Evolutionary conservation across 202 grass and related monocot species (phyloP), one percentile per base, ranked within the genome.

Genomic region (Setaria italica): DNA sequence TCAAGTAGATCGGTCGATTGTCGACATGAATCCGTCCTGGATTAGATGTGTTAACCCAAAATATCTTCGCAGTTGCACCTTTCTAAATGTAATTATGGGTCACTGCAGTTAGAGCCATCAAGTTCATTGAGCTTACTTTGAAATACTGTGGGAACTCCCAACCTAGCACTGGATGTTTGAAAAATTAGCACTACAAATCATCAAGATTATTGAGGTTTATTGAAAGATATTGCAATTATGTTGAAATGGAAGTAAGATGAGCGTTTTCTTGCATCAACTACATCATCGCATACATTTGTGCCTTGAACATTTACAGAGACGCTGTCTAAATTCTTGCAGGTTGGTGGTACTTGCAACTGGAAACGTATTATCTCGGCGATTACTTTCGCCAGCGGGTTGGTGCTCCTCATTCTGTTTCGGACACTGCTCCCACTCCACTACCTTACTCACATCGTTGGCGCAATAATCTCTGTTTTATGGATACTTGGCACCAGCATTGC

Each of bases 261-360:
- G 9, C 30, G 7, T 73, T 74, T 54, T 11, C 30, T 54, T 11
- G 16, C 48, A 10, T 74, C 1, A 3, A 74, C 34, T 17, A 17
- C 70, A 74, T n/a, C 3, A 55, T 71, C 5, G n/a, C 11, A 30
- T 30, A 48, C 20, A 48, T 71, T 3, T 29, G 30, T 45, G 2
- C 32, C 30, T 75, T 14, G 34, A 17, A 75, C 16, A 39, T 54
- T 39, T 11, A 75, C 49, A 39, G 32, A 50, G 11, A 76, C 39
- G 17, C 10, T 56, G 72, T 57, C 32, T 39, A 12, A 76, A 76
- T 76, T 76, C 72, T 56, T 57, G 72, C 72, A 76, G 72, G 57
- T 76, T n/a, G 9, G 9, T 25, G 19, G n/a, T n/a, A 70, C 1
- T 25, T 46, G 42, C 51, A 76, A 76, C 43, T 72, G 69, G 50